phyloP scores from a whole-genome alignment of 169 alveolate genomes.

The Neospora caninum region DNA sequence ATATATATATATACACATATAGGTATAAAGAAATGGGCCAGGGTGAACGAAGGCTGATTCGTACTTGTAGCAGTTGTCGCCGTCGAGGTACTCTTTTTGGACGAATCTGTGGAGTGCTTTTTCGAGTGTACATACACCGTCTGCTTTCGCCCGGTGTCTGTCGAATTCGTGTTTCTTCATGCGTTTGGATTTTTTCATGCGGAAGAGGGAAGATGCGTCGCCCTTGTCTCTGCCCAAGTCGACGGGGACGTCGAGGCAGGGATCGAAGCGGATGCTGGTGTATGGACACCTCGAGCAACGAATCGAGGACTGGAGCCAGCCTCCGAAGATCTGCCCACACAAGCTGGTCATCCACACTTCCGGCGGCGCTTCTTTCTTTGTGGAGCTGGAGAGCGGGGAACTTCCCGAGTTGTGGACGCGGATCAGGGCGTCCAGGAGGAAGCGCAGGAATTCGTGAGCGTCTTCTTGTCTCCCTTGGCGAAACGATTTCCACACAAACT shows the following conservation, averaged over 20 bases:
- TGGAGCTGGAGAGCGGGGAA: background rate
- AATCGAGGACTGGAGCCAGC: constrained; percentile 75
- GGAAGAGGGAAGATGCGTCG: background rate
- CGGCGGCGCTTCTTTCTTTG: constrained; percentile 64
- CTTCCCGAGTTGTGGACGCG: constrained; percentile 14
- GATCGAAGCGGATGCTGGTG: constrained; percentile 71
- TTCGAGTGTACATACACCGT: constrained; percentile 67
- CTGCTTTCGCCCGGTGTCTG: background rate
- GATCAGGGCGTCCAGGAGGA: constrained; percentile 72
- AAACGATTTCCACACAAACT: constrained; percentile 71
- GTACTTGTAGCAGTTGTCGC: constrained; percentile 75
- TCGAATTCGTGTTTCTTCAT: background rate
- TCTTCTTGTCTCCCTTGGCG: constrained; percentile 76
- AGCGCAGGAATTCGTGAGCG: constrained; percentile 78
- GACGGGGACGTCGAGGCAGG: constrained; percentile 74
- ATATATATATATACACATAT: no score
- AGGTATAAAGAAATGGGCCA: no score
- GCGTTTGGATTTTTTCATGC: background rate
- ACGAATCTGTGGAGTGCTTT: constrained; percentile 73
- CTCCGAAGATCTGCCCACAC: constrained; percentile 76
- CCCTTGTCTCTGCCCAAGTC: constrained; percentile 50
- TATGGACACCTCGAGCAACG: constrained; percentile 69
- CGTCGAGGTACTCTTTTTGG: constrained; percentile 70
- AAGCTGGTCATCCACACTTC: constrained; percentile 73
- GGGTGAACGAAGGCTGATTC: background rate